A percentile compares a stretch with the other conserved stretches of the same genome.
phyloP scores from a whole-genome alignment of 73 alveolate species.

The Paramecium bursaria region DNA sequence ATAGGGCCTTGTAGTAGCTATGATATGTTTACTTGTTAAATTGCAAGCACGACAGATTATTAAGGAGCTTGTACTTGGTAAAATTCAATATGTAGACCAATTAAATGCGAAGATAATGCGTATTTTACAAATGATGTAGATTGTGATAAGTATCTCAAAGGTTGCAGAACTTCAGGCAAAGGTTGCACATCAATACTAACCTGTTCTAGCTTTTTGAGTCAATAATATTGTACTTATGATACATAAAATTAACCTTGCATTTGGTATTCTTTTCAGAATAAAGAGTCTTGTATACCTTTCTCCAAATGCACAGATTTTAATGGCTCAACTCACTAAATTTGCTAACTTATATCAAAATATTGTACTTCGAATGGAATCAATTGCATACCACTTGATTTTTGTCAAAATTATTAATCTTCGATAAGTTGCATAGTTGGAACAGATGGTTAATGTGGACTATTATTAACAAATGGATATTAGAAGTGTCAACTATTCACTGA shows the following conservation, averaged over 20 bases:
- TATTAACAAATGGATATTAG: slow-evolving; percentile 54
- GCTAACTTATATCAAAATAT: not conserved
- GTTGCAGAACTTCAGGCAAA: slow-evolving; percentile 45
- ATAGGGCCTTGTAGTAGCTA: slow-evolving; percentile 29
- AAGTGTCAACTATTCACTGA: not conserved
- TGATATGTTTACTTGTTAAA: not conserved
- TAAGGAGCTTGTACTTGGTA: slow-evolving; percentile 30
- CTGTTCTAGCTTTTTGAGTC: not conserved
- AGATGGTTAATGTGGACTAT: slow-evolving; percentile 43
- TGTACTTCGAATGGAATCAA: slow-evolving; percentile 40
- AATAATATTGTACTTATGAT: slow-evolving; percentile 17
- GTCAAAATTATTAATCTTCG: slow-evolving; percentile 14
- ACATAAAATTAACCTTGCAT: not conserved
- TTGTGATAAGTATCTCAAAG: slow-evolving; percentile 17
- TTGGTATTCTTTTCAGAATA: not conserved
- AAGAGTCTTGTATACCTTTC: slow-evolving; percentile 20
- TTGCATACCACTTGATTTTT: slow-evolving; percentile 24
- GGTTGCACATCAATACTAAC: slow-evolving; percentile 13
- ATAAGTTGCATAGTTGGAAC: slow-evolving; percentile 43
- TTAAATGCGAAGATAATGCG: slow-evolving; percentile 14
- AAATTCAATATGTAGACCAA: not conserved
- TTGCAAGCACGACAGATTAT: slow-evolving; percentile 20
- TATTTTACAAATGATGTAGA: slow-evolving; percentile 26
- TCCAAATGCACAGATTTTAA: slow-evolving; percentile 24
- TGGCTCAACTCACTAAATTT: not conserved